Evolutionary conservation across 1,139 yeast genomes (phyloP), one percentile per base, ranked within the genome.

Genomic region (Hansenula lynferdii): DNA sequence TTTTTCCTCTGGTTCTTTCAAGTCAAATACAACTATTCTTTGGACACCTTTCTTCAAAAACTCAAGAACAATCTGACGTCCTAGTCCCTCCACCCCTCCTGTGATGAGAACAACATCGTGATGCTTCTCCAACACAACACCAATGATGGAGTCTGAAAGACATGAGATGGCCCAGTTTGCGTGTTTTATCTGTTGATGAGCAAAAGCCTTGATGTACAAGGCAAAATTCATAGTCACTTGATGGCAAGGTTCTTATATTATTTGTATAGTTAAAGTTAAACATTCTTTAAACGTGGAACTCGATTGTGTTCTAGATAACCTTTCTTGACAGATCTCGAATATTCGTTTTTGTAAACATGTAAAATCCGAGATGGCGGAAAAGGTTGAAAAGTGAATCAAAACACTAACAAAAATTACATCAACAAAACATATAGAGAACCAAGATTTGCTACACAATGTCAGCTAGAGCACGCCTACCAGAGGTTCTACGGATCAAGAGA

Each of bases 61-160:
- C 28, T 56, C 54, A 15, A 49, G 45, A 0, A 72, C 85, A n/a
- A 89, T 48, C 42, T 77, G 84, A 34, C 61, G 62, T 0, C 97
- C 97, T 19, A 90, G 65, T 0, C 97, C 97, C 0, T 76, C 64
- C 3, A 75, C 56, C 0, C 96, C 97, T 1, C 97, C 97, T 0
- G 97, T 89, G 20, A 90, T 65, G n/a, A 87, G 59, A 0, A 80
- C 82, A 11, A 83, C 63, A 50, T 85, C 87, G 19, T 63, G 59
- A 25, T 45, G 44, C 16, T 46, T 37, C 29, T 77, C 81, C 45
- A 71, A 71, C 11, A 62, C 64, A 40, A 68, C 72, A 1, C 85
- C 85, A 18, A 77, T 56, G 2, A 73, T 30, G 3, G 59, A 34
- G 28, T 67, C 64, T 3, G 75, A 66, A 7, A 61, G 22, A n/a